phyloP scores from a whole-genome alignment of 108 stramenopile species.

The Stephanodiscus triporus region DNA sequence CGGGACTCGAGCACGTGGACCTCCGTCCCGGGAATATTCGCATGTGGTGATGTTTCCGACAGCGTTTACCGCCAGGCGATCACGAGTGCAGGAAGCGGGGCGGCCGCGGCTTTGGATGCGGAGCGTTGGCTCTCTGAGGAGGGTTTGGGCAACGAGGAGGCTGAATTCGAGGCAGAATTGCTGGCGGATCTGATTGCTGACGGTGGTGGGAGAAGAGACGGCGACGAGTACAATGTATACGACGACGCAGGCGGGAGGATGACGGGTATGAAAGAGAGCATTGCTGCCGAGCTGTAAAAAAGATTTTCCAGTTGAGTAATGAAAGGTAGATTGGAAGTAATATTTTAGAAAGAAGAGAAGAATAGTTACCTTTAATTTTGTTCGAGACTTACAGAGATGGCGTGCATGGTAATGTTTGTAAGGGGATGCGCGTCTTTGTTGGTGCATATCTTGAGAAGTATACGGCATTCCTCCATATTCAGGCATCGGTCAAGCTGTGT shows the following conservation, averaged over 20 bases:
- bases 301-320: background rate
- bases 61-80: slow-evolving; percentile 94
- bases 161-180: slow-evolving; percentile 85
- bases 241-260: slow-evolving; percentile 81
- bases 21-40: slow-evolving; percentile 92
- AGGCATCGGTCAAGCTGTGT: no score
- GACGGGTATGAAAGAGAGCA: slow-evolving; percentile 77
- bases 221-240: slow-evolving; percentile 76
- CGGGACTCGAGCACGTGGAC: slow-evolving; percentile 70
- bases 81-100: slow-evolving; percentile 94
- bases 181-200: slow-evolving; percentile 79
- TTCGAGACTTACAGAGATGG: no score
- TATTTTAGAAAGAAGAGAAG: no score
- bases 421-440: background rate
- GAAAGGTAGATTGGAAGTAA: no score
- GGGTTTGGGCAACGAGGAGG: slow-evolving; percentile 86
- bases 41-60: slow-evolving; percentile 95
- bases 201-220: slow-evolving; percentile 20
- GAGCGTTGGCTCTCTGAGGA: slow-evolving; percentile 93
- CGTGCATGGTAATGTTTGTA: background rate
- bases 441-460: no score
- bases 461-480: no score
- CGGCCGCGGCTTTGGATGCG: slow-evolving; percentile 94
- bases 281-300: slow-evolving; percentile 64
- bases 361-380: no score